Evolutionary conservation across 1,284 basidiomycete genomes (phyloP).

Genomic region (Malassezia nana): DNA sequence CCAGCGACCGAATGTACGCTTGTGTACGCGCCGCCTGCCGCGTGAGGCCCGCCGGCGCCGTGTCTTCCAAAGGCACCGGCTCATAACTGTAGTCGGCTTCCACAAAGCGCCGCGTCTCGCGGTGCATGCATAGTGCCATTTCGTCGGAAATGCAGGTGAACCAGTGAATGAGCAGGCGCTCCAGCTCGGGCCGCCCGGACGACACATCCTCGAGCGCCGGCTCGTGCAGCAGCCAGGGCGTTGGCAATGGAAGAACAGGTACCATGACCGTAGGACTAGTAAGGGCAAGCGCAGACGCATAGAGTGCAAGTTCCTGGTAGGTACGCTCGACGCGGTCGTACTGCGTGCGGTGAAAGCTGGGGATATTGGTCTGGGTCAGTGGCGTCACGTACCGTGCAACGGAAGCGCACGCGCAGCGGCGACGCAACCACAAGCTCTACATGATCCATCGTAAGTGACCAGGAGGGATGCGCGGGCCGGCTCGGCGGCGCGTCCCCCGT

Average conservation of each 20-base stretch:
- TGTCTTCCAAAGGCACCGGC: conserved; percentile 17
- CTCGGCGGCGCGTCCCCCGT: not conserved
- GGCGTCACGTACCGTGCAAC: conserved; percentile 5
- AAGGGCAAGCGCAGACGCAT: conserved; percentile 25
- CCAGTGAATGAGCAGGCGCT: conserved; percentile 29
- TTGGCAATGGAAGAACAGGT: conserved; percentile 31
- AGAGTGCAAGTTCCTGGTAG: conserved; percentile 35
- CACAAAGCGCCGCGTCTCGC: conserved; percentile 35
- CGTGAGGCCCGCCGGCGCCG: not conserved
- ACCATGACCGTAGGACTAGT: conserved; percentile 27
- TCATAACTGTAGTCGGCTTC: conserved; percentile 41
- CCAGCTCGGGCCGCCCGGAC: conserved; percentile 27
- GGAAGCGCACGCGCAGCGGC: conserved; percentile 14
- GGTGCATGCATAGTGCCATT: conserved; percentile 24
- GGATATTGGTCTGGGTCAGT: conserved; percentile 29
- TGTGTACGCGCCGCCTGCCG: not conserved
- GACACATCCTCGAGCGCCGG: not conserved
- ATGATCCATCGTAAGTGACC: conserved; percentile 2
- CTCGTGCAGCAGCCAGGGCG: conserved; percentile 10
- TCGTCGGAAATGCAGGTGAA: conserved; percentile 29
- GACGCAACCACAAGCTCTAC: not conserved
- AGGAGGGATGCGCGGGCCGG: not conserved
- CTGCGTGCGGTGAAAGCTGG: conserved; percentile 27
- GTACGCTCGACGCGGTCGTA: conserved; percentile 30
- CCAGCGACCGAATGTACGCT: conserved; percentile 6